Evolutionary conservation across 306 rosid species (phyloP).

Genomic region (Cercis canadensis): DNA sequence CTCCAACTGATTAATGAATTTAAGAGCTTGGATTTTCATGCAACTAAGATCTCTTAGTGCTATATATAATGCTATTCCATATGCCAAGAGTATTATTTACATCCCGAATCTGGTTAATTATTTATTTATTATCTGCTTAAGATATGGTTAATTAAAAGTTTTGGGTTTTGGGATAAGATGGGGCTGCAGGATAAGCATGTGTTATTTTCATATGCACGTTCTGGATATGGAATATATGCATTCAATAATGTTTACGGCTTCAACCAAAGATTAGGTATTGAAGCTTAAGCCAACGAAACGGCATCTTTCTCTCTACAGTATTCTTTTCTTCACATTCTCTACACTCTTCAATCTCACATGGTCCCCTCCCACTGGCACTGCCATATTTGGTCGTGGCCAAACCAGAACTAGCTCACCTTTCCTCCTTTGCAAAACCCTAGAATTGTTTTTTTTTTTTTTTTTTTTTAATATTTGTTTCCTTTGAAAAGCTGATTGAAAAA

Average conservation of each 20-base stretch:
- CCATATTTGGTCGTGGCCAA: not conserved
- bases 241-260: not conserved
- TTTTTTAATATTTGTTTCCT: not conserved
- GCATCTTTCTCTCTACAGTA: not conserved
- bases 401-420: not conserved
- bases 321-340: not conserved
- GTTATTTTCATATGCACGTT: conserved; percentile 1
- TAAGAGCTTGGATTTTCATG: too few relatives aligned
- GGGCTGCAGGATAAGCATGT: not conserved
- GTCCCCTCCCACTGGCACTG: not conserved
- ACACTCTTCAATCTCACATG: not conserved
- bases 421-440: not conserved
- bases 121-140: too few relatives aligned
- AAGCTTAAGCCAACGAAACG: not conserved
- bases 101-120: too few relatives aligned
- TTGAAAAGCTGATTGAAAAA: not conserved
- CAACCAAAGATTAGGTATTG: not conserved
- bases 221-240: conserved; percentile 3
- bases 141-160: too few relatives aligned
- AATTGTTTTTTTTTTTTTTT: too few relatives aligned
- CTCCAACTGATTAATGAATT: too few relatives aligned
- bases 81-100: too few relatives aligned
- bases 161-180: not conserved
- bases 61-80: too few relatives aligned
- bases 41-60: too few relatives aligned